Base-by-base conservation (phyloP, 148 eudicot genomes). In the Amaranthus hypochondriacus region DNA sequence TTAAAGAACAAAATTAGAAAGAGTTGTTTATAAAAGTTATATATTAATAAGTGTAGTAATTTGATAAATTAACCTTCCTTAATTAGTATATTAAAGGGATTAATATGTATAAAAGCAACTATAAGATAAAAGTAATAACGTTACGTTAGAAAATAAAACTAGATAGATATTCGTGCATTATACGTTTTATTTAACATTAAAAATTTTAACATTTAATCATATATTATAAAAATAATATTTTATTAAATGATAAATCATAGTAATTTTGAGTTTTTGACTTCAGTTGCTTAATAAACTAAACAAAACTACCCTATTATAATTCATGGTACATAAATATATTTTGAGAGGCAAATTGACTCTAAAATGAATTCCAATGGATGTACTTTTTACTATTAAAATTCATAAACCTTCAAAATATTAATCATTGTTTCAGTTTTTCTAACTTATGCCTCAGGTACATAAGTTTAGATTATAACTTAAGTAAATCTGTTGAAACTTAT, bases 111-210 rank as follows among this genome's bases (percentile, higher is more conserved):
- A 11, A 65, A 48, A 47, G 53, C 52, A 65, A 65, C 52, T 4
- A 14, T n/a, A 14, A 48, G 2, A 48, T 6, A 39, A 62, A 0
- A 13, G 54, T 65, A 65, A 14, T 7, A 11, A 65, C 48, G 69
- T 48, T 14, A 48, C 69, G 69, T 65, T 53, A 65, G 53, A 48
- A 60, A 60, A 48, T 13, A 47, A 65, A n/a, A 47, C 69, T 65
- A 28, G 64, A 65, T 4, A 14, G 53, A 65, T 65, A 53, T 13
- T 65, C 10, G 39, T 28, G 39, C 39, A 28, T 28, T 28, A 28
- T 28, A 28, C 39, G 39, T 2, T 28, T 28, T 28, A 28, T 28
- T 28, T 28, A 28, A 28, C 39, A 28, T 28, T 21, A 60, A 56
- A 3, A 4, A 5, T 66, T 66, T 39, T 66, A 48, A 13, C 49